Conservation (phyloP, 768 basidiomycete genomes). For the Amanita pallidorosea region DNA sequence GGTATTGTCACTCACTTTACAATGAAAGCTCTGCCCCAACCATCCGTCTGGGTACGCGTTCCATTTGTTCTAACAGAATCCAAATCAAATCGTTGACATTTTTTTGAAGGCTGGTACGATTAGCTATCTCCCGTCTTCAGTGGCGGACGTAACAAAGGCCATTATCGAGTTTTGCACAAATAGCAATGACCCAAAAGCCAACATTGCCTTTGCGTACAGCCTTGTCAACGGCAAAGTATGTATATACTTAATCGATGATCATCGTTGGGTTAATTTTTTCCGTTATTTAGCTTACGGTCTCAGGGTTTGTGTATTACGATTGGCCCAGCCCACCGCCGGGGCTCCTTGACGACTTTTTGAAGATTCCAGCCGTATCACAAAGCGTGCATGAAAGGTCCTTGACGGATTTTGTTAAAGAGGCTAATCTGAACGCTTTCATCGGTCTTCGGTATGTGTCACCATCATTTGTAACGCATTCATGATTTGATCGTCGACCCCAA, state of each 20-base stretch:
- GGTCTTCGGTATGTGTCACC: constrained; percentile 5
- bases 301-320: constrained; percentile 33
- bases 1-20: constrained; percentile 55
- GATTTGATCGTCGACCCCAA: constrained; percentile 10
- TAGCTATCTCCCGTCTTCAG: constrained; percentile 13
- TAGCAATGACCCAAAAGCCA: constrained; percentile 41
- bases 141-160: constrained; percentile 22
- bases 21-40: constrained; percentile 41
- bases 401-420: constrained; percentile 19
- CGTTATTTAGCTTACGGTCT: not conserved
- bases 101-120: constrained; percentile 37
- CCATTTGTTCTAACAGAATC: not conserved
- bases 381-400: constrained; percentile 25
- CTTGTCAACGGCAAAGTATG: constrained; percentile 23
- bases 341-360: constrained; percentile 36
- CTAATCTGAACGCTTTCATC: constrained; percentile 18
- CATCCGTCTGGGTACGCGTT: constrained; percentile 44
- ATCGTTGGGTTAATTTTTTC: not conserved
- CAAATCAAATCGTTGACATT: not conserved
- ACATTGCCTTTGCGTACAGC: constrained; percentile 36
- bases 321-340: constrained; percentile 30
- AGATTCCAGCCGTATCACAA: constrained; percentile 20
- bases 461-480: constrained; percentile 3
- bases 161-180: constrained; percentile 27
- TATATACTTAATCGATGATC: not conserved